Evolutionary conservation across 345 rosid species (phyloP).

Genomic region (Ceriops zippeliana): DNA sequence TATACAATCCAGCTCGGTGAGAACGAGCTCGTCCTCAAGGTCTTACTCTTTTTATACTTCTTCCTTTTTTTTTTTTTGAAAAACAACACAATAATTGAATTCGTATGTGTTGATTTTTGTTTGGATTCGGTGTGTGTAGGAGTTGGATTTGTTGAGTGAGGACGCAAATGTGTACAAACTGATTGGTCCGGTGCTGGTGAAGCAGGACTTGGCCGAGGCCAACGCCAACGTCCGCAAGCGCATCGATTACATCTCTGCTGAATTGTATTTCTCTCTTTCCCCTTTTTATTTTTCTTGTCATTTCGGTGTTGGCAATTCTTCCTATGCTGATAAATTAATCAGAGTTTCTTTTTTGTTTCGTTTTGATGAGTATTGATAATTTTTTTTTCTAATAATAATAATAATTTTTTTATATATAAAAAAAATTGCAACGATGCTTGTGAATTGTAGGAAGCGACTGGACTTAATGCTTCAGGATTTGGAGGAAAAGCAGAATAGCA

Average conservation of each 20-base stretch:
- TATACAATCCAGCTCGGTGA: slow-evolving; percentile 94
- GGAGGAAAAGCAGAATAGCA: slow-evolving; percentile 90
- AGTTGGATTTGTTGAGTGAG: slow-evolving; percentile 77
- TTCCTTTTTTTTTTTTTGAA: neutral
- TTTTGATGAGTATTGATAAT: neutral
- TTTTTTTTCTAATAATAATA: neutral
- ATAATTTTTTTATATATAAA: no score
- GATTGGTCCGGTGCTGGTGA: slow-evolving; percentile 96
- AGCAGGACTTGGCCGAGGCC: slow-evolving; percentile 95
- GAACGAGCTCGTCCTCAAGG: slow-evolving; percentile 96
- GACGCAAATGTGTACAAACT: slow-evolving; percentile 90
- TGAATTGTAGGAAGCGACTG: slow-evolving; percentile 67
- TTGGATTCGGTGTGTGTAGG: slow-evolving; percentile 38
- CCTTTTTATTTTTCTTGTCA: neutral
- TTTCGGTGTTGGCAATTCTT: neutral
- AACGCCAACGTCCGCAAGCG: slow-evolving; percentile 94
- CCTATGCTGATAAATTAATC: neutral
- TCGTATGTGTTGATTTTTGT: neutral
- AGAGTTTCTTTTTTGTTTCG: neutral
- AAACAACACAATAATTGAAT: neutral
- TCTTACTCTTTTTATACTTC: slow-evolving; percentile 11
- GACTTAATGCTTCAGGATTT: slow-evolving; percentile 82
- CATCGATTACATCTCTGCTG: slow-evolving; percentile 89
- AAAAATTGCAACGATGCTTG: neutral
- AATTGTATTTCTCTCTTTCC: slow-evolving; percentile 43